phyloP scores from a whole-genome alignment of 2,329 filamentous ascomycete species.

The Ustulina deusta region DNA sequence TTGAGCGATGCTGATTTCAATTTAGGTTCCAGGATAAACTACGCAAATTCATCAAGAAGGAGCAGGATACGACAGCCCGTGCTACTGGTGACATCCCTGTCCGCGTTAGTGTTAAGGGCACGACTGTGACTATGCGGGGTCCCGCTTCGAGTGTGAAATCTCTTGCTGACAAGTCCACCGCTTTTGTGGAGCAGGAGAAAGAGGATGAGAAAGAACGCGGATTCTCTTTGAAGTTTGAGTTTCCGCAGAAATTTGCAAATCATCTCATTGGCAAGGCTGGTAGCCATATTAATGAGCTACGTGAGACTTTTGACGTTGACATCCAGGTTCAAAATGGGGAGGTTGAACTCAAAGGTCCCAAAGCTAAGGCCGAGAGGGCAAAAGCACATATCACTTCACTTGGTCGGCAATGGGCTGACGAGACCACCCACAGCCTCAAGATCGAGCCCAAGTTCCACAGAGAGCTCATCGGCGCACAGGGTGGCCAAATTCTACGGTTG shows the following conservation, averaged over 20 bases:
- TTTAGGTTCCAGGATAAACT: constrained; percentile 72
- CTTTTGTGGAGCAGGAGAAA: constrained; percentile 88
- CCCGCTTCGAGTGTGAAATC: constrained; percentile 78
- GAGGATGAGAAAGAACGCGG: constrained; percentile 94
- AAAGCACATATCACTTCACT: constrained; percentile 84
- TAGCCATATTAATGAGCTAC: constrained; percentile 73
- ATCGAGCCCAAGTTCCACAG: constrained; percentile 94
- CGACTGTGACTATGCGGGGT: constrained; percentile 79
- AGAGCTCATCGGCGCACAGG: constrained; percentile 90
- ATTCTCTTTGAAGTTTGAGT: constrained; percentile 87
- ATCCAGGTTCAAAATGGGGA: constrained; percentile 94
- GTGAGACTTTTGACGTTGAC: constrained; percentile 75
- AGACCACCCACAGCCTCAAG: constrained; percentile 87
- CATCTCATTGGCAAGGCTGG: constrained; percentile 79
- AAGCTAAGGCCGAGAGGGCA: constrained; percentile 90
- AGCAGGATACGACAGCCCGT: constrained; percentile 65
- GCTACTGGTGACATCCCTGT: constrained; percentile 70
- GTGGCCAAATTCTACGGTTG: constrained; percentile 88
- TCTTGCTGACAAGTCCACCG: constrained; percentile 77
- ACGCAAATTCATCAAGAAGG: constrained; percentile 72
- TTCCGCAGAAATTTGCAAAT: constrained; percentile 94
- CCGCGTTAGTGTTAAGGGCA: constrained; percentile 69
- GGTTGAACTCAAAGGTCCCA: constrained; percentile 94
- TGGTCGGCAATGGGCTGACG: constrained; percentile 87
- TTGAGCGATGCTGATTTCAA: constrained; percentile 45